Evolutionary conservation across 495 filamentous ascomycete species (phyloP).

Genomic region (Annulohypoxylon bovei): DNA sequence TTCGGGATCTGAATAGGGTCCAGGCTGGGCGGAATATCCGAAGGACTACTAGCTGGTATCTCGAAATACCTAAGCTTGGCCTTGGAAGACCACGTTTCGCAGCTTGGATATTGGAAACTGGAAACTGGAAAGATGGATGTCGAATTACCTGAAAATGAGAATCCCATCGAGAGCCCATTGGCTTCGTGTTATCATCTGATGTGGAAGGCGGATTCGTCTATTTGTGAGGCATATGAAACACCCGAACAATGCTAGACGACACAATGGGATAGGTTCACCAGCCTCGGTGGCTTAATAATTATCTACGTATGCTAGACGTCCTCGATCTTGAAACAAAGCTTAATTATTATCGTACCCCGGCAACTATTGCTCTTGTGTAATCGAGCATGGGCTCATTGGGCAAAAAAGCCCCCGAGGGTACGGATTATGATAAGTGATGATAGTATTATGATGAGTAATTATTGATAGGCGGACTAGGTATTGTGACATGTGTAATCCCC

Average conservation of each 20-base stretch:
- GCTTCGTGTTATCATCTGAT: background rate
- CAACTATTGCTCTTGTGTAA: background rate
- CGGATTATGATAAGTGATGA: background rate
- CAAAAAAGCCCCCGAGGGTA: background rate
- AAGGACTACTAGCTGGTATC: background rate
- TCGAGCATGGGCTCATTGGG: background rate
- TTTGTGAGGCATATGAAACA: slow-evolving; percentile 13
- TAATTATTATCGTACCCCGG: background rate
- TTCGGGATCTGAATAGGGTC: slow-evolving; percentile 17
- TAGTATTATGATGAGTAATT: slow-evolving; percentile 3
- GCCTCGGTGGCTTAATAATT: background rate
- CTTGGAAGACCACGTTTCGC: background rate
- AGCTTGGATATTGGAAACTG: background rate
- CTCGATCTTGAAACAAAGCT: slow-evolving; percentile 1
- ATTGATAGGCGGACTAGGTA: background rate
- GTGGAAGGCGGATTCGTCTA: slow-evolving; percentile 5
- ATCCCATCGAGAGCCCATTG: background rate
- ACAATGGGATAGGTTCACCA: background rate
- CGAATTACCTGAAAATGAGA: background rate
- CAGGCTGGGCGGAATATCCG: slow-evolving; percentile 11
- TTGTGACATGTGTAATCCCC: background rate
- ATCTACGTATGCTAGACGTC: background rate
- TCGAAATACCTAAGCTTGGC: background rate
- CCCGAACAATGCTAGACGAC: background rate
- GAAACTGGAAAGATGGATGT: background rate